These are phyloP conservation scores for Coemansia sp. DNA, from an alignment of 192 early-diverging fungal genomes.

Conservation along the genomic window DNA sequence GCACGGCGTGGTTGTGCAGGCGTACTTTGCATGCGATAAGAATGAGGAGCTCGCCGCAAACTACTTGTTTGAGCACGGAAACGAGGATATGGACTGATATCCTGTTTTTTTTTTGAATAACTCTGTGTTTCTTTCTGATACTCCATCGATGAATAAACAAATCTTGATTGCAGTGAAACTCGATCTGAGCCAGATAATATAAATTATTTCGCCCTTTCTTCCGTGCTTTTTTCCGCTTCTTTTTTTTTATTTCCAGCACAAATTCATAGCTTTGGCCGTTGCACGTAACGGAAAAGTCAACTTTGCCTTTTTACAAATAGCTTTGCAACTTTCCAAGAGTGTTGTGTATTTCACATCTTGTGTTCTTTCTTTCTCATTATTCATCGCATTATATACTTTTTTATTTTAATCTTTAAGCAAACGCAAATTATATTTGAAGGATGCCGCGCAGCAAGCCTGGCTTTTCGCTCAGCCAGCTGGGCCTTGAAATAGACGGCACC, in stretches of 20 bases:
- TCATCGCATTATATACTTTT: not conserved
- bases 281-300: too few species aligned
- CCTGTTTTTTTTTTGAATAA: conserved; percentile 1
- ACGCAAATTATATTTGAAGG: not conserved
- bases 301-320: too few species aligned
- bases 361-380: not conserved
- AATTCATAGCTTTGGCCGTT: not conserved
- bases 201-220: too few species aligned
- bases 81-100: conserved; percentile 56
- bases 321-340: too few species aligned
- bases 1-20: conserved; percentile 79
- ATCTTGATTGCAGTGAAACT: not conserved
- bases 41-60: conserved; percentile 97
- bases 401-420: not conserved
- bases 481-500: conserved; percentile 20
- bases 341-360: not conserved
- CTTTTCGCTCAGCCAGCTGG: conserved; percentile 43
- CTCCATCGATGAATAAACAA: not conserved
- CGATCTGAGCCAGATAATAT: too few species aligned
- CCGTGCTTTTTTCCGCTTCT: not conserved
- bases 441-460: conserved; percentile 52
- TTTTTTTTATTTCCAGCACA: not conserved
- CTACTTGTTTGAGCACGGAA: conserved; percentile 83
- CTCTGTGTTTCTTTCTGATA: conserved; percentile 3
- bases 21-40: conserved; percentile 96